Evolutionary conservation across 352 stramenopile species (phyloP).

Genomic region (Globisporangium iwayamae): DNA sequence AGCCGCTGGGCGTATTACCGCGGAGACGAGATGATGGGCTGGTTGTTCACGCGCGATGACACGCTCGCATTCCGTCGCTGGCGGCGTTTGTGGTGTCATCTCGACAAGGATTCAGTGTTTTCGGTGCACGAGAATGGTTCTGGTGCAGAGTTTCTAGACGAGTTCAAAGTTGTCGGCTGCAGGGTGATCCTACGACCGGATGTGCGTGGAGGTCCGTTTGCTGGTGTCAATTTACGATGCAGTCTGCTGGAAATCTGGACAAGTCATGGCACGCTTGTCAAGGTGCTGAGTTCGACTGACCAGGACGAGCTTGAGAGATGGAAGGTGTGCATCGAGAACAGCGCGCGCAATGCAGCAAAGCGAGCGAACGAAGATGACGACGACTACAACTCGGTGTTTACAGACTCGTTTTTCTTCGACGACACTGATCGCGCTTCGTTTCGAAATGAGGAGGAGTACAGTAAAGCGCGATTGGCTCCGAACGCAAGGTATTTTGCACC

Average conservation of each 20-base stretch:
- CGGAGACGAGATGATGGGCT: constrained; percentile 70
- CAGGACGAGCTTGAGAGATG: constrained; percentile 63
- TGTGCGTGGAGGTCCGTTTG: constrained; percentile 39
- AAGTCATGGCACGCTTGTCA: constrained; percentile 37
- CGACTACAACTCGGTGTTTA: constrained; percentile 31
- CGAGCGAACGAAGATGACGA: constrained; percentile 25
- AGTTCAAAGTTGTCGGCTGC: constrained; percentile 58
- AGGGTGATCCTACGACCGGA: constrained; percentile 69
- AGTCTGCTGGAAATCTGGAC: constrained; percentile 64
- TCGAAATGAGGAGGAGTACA: constrained; percentile 12
- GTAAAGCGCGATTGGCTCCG: constrained; percentile 10
- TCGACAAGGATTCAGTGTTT: constrained; percentile 67
- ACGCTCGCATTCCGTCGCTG: constrained; percentile 82
- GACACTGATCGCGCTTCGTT: constrained; percentile 8
- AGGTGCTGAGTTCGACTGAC: constrained; percentile 64
- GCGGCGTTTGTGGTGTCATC: constrained; percentile 77
- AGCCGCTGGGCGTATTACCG: constrained; percentile 58
- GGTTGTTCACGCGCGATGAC: constrained; percentile 81
- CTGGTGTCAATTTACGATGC: constrained; percentile 19
- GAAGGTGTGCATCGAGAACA: constrained; percentile 67
- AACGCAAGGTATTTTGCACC: constrained; percentile 26
- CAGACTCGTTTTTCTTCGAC: constrained; percentile 22
- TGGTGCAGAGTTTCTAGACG: constrained; percentile 55
- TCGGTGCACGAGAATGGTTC: constrained; percentile 74
- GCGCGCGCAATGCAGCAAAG: constrained; percentile 37